Evolutionary conservation across 148 eudicot genomes (phyloP).

Genomic region (Cornus florida): DNA sequence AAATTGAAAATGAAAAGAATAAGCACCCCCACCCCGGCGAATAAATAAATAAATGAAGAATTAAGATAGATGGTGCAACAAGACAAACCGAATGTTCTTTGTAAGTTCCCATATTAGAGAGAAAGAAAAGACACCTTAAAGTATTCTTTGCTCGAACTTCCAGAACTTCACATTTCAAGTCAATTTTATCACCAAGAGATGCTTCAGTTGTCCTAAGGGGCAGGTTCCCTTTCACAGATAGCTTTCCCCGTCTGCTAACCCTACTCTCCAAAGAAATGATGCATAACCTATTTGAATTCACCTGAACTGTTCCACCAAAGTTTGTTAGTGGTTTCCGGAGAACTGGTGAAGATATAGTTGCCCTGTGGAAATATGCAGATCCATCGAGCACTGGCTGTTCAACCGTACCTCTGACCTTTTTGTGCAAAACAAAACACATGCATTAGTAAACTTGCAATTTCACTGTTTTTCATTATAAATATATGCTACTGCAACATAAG

Average conservation of each 20-base stretch:
- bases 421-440: conserved; percentile 21
- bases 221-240: conserved; percentile 81
- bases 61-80: not conserved
- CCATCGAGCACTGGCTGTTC: conserved; percentile 97
- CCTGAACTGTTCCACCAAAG: conserved; percentile 86
- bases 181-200: conserved; percentile 86
- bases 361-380: conserved; percentile 95
- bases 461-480: not conserved
- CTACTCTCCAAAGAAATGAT: conserved; percentile 88
- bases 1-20: not conserved
- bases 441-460: conserved; percentile 3
- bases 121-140: conserved; percentile 51
- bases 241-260: conserved; percentile 93
- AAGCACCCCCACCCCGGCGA: not conserved
- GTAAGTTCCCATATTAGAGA: not conserved
- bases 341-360: conserved; percentile 94
- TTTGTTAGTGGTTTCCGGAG: conserved; percentile 90
- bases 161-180: conserved; percentile 88
- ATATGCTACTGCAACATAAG: not conserved
- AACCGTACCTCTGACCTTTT: conserved; percentile 98
- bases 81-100: not conserved
- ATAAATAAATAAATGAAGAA: not conserved
- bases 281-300: conserved; percentile 84
- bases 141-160: conserved; percentile 93
- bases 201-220: conserved; percentile 80